Evolutionary conservation across 106 monocot genomes (phyloP).

Genomic region (Acorus calamus): DNA sequence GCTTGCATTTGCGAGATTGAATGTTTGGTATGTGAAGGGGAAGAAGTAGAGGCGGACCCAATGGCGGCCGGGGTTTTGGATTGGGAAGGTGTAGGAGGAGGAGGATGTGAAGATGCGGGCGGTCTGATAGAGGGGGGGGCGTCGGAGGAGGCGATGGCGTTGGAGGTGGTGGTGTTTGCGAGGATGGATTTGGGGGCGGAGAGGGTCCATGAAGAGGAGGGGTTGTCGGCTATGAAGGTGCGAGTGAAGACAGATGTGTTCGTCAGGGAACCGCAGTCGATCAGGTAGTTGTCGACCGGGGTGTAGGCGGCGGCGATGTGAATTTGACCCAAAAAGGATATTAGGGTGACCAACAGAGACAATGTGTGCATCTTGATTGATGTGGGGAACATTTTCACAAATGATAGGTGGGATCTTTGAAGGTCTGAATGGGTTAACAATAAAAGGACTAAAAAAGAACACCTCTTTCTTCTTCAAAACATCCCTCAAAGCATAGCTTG

Average conservation of each 20-base stretch:
- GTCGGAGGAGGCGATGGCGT: conserved; percentile 20
- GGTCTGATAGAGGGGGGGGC: conserved; percentile 33
- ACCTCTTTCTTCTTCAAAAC: too few species aligned
- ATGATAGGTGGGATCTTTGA: too few species aligned
- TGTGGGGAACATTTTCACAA: too few species aligned
- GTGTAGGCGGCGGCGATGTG: conserved; percentile 13
- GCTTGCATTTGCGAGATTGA: conserved; percentile 33
- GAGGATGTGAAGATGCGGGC: conserved; percentile 47
- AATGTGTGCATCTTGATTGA: too few species aligned
- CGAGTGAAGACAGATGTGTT: conserved; percentile 23
- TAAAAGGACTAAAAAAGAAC: too few species aligned
- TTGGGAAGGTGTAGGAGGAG: conserved; percentile 46
- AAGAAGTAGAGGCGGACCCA: conserved; percentile 74
- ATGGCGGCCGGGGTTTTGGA: conserved; percentile 38
- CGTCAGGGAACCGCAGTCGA: conserved; percentile 40
- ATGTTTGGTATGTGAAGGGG: conserved; percentile 37
- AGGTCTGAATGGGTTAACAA: too few species aligned
- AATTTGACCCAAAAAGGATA: too few species aligned
- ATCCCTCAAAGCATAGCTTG: not conserved
- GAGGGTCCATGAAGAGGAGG: conserved; percentile 16
- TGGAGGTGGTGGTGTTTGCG: conserved; percentile 23
- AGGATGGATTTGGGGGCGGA: conserved; percentile 16
- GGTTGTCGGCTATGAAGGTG: conserved; percentile 37
- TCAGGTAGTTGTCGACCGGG: conserved; percentile 24
- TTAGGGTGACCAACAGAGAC: too few species aligned